Conservation (phyloP, 164 flowering plant genomes). For the Berberis thunbergii region DNA sequence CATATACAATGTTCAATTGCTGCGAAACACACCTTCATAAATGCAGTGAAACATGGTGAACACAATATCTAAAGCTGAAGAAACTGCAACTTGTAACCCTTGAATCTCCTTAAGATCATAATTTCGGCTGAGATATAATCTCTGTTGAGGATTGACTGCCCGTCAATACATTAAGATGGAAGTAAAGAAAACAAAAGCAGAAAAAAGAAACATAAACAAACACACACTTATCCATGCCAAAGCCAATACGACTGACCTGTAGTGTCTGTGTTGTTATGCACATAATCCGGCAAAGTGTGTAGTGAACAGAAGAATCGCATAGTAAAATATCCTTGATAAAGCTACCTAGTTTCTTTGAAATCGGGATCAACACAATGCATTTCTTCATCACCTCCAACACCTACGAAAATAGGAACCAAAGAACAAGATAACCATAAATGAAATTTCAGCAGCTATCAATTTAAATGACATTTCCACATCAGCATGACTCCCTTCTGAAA, state of each 20-base stretch:
- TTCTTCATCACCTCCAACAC: slow-evolving; percentile 69
- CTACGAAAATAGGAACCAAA: slow-evolving; percentile 24
- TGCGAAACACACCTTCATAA: slow-evolving; percentile 43
- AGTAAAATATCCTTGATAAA: slow-evolving; percentile 45
- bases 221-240: not conserved
- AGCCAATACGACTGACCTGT: slow-evolving; percentile 44
- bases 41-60: slow-evolving; percentile 37
- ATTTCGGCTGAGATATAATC: slow-evolving; percentile 54
- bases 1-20: no score
- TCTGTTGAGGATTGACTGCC: slow-evolving; percentile 28
- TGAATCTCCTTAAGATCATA: slow-evolving; percentile 66
- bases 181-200: not conserved
- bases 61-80: slow-evolving; percentile 59
- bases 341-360: slow-evolving; percentile 37
- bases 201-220: not conserved
- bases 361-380: slow-evolving; percentile 38
- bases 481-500: no score
- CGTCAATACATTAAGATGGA: no score
- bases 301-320: slow-evolving; percentile 72
- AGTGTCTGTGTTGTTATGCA: slow-evolving; percentile 52
- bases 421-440: not conserved
- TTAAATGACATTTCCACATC: not conserved
- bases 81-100: slow-evolving; percentile 60
- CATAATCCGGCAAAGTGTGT: slow-evolving; percentile 49
- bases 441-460: slow-evolving; percentile 1